These are phyloP conservation scores for Aspergillus ibericus DNA, from an alignment of 2,329 filamentous ascomycete species.

Conservation along the genomic window DNA sequence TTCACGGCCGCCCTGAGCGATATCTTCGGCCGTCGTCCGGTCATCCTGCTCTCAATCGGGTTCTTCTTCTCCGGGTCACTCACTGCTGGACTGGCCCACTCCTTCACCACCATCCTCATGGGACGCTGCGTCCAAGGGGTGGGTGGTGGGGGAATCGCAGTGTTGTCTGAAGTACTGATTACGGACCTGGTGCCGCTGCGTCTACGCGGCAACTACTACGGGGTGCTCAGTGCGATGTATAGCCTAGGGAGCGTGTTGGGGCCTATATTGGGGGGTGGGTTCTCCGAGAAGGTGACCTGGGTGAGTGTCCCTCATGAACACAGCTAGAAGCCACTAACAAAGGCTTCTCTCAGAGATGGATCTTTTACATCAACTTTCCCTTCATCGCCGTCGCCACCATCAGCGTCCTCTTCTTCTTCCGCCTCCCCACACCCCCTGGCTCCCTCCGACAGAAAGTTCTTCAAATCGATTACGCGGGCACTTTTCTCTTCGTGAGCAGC, in stretches of 20 bases:
- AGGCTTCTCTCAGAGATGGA: not conserved
- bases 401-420: not conserved
- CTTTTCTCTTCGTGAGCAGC: conserved; percentile 60
- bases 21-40: no score
- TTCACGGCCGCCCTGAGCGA: no score
- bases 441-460: not conserved
- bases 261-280: not conserved
- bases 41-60: no score
- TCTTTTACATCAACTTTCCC: conserved; percentile 8
- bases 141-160: not conserved
- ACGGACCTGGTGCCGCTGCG: not conserved
- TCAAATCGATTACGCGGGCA: conserved; percentile 59
- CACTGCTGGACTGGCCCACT: no score
- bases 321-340: no score
- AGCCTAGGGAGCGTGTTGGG: not conserved
- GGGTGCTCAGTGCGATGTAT: not conserved
- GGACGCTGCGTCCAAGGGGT: not conserved
- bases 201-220: not conserved
- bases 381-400: conserved; percentile 22
- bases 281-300: not conserved
- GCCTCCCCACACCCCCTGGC: no score
- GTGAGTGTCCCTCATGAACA: no score
- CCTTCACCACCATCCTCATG: no score
- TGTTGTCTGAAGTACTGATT: not conserved
- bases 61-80: no score